These are phyloP conservation scores for Fusarium vanettenii DNA, from an alignment of 2,329 filamentous ascomycete species.

Conservation along the genomic window DNA sequence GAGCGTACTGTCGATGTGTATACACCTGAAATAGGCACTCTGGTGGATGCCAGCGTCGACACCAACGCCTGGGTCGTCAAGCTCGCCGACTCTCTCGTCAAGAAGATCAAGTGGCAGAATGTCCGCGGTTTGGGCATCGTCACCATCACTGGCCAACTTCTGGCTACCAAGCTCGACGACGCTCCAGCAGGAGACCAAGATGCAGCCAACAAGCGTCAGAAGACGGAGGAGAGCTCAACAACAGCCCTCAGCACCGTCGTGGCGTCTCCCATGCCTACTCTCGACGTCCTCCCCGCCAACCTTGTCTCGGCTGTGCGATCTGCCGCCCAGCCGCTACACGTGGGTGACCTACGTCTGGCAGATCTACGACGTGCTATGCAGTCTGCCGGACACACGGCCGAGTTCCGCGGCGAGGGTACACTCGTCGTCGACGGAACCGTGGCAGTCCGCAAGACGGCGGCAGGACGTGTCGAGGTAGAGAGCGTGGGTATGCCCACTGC, in stretches of 20 bases:
- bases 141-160: slow-evolving; percentile 82
- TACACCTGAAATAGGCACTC: slow-evolving; percentile 78
- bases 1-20: slow-evolving; percentile 77
- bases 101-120: slow-evolving; percentile 93
- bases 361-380: slow-evolving; percentile 89
- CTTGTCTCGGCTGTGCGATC: slow-evolving; percentile 80
- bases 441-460: slow-evolving; percentile 86
- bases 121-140: slow-evolving; percentile 91
- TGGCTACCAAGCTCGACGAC: slow-evolving; percentile 57
- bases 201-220: slow-evolving; percentile 61
- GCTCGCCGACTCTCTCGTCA: slow-evolving; percentile 84
- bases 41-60: slow-evolving; percentile 92
- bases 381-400: slow-evolving; percentile 83
- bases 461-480: slow-evolving; percentile 90
- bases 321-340: slow-evolving; percentile 88
- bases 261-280: slow-evolving; percentile 55
- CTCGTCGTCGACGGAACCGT: slow-evolving; percentile 90
- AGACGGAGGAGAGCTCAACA: slow-evolving; percentile 52
- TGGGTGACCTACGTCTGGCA: slow-evolving; percentile 90
- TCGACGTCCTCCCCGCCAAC: slow-evolving; percentile 66
- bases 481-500: slow-evolving; percentile 66
- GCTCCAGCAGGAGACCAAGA: slow-evolving; percentile 54
- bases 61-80: slow-evolving; percentile 98
- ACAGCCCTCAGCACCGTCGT: slow-evolving; percentile 41
- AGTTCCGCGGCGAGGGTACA: slow-evolving; percentile 93